These are phyloP conservation scores for Salvia hispanica DNA, from an alignment of 257 asterid genomes.

Conservation along the genomic window DNA sequence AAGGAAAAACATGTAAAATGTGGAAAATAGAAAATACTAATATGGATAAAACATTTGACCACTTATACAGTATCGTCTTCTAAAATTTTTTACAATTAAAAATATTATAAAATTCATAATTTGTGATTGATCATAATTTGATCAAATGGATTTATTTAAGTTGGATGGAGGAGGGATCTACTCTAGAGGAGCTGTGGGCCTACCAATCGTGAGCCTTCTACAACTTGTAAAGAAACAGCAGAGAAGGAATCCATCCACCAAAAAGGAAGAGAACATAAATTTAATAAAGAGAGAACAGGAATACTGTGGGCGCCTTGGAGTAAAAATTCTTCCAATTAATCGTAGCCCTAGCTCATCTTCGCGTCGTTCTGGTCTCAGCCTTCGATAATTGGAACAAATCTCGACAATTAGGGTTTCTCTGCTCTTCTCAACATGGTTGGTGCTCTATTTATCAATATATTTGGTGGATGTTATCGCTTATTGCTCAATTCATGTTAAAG, in stretches of 20 bases:
- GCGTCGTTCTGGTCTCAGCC: conserved; percentile 26
- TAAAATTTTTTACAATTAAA: too few species aligned
- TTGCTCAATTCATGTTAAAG: conserved; percentile 15
- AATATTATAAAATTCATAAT: too few species aligned
- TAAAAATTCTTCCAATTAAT: conserved; percentile 36
- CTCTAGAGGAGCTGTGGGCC: conserved; percentile 9
- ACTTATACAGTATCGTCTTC: too few species aligned
- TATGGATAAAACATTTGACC: too few species aligned
- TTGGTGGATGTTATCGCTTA: conserved; percentile 3
- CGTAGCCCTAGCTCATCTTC: conserved; percentile 36
- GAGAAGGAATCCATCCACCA: conserved; percentile 17
- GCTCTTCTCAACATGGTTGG: conserved; percentile 47
- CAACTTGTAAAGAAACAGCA: not conserved
- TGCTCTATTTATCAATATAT: conserved; percentile 15
- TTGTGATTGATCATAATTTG: too few species aligned
- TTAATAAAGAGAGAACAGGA: not conserved
- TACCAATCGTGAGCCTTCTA: conserved; percentile 11
- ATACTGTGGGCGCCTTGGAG: conserved; percentile 31
- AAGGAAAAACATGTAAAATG: too few species aligned
- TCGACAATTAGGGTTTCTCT: conserved; percentile 31
- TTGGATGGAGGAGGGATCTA: not conserved
- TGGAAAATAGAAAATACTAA: too few species aligned
- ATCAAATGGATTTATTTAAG: too few species aligned
- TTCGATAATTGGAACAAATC: conserved; percentile 31
- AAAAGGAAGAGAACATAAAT: not conserved